These are phyloP conservation scores for Scheffersomyces stipitis DNA, from an alignment of 805 yeast species.

Conservation along the genomic window DNA sequence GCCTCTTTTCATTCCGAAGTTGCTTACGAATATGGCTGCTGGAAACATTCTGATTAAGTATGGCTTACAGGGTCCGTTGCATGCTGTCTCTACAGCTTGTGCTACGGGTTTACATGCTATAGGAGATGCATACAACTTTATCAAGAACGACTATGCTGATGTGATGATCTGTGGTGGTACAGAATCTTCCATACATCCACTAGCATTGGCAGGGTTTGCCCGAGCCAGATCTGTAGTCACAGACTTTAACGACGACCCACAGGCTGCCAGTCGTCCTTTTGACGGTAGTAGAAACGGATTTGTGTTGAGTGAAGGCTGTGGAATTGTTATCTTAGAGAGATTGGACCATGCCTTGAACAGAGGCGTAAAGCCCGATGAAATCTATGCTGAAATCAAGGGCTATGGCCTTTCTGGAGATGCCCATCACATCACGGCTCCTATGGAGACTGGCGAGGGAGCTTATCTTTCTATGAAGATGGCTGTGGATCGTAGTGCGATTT, in stretches of 20 bases:
- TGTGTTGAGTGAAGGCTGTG: slow-evolving; percentile 92
- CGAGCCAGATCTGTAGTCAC: slow-evolving; percentile 81
- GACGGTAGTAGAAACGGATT: slow-evolving; percentile 80
- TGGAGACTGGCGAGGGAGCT: slow-evolving; percentile 82
- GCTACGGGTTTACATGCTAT: slow-evolving; percentile 94
- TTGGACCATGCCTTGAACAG: slow-evolving; percentile 71
- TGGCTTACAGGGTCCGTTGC: slow-evolving; percentile 81
- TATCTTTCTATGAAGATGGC: slow-evolving; percentile 80
- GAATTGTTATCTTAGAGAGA: slow-evolving; percentile 73
- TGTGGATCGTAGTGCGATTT: slow-evolving; percentile 48
- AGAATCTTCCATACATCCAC: slow-evolving; percentile 83
- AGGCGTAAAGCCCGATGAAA: slow-evolving; percentile 48
- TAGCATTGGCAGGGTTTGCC: slow-evolving; percentile 87
- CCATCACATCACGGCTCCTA: slow-evolving; percentile 89
- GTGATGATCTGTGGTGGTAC: slow-evolving; percentile 94
- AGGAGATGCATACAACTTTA: slow-evolving; percentile 88
- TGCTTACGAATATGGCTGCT: slow-evolving; percentile 90
- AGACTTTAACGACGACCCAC: slow-evolving; percentile 59
- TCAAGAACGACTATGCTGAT: slow-evolving; percentile 75
- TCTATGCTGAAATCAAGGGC: slow-evolving; percentile 81
- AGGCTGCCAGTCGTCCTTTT: slow-evolving; percentile 80
- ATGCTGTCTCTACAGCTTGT: slow-evolving; percentile 90
- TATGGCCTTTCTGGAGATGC: slow-evolving; percentile 94
- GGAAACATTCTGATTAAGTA: slow-evolving; percentile 83
- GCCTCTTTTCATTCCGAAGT: slow-evolving; percentile 82